A percentile compares a stretch with the other conserved stretches of the same genome.
Evolutionary conservation across 2,329 filamentous ascomycete species (phyloP).

Genomic region (Cladosporium sphaerospermum): DNA sequence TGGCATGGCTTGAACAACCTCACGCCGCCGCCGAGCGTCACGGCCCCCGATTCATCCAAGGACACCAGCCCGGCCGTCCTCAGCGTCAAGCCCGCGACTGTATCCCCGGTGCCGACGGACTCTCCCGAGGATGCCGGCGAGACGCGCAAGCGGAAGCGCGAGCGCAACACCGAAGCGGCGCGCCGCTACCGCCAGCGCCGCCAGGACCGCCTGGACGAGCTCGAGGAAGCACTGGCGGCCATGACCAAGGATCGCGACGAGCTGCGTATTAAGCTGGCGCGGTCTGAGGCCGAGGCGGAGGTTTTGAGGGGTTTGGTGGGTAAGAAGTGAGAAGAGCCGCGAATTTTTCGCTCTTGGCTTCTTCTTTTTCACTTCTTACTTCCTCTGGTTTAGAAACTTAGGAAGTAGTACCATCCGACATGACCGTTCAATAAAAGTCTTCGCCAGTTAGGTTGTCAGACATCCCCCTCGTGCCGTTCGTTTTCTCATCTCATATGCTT

Average conservation of each 20-base stretch:
- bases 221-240: slow-evolving; percentile 55
- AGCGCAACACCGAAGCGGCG: slow-evolving; percentile 65
- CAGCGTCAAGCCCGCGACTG: background rate
- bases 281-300: slow-evolving; percentile 59
- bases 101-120: background rate
- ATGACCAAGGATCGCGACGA: slow-evolving; percentile 59
- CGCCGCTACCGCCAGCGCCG: slow-evolving; percentile 66
- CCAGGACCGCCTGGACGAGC: slow-evolving; percentile 57
- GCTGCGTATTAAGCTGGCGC: slow-evolving; percentile 55
- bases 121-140: slow-evolving; percentile 10
- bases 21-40: slow-evolving; percentile 6
- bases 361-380: too few relatives aligned
- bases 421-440: too few relatives aligned
- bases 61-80: slow-evolving; percentile 1
- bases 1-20: background rate
- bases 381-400: too few relatives aligned
- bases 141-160: slow-evolving; percentile 45
- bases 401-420: too few relatives aligned
- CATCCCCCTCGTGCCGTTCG: too few relatives aligned
- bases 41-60: background rate
- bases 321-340: slow-evolving; percentile 13
- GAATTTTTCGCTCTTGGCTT: background rate
- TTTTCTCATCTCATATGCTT: too few relatives aligned
- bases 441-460: too few relatives aligned
- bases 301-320: slow-evolving; percentile 39